Conservation (phyloP, 192 early-diverging fungal species). For the Backusella parvicylindrica region DNA sequence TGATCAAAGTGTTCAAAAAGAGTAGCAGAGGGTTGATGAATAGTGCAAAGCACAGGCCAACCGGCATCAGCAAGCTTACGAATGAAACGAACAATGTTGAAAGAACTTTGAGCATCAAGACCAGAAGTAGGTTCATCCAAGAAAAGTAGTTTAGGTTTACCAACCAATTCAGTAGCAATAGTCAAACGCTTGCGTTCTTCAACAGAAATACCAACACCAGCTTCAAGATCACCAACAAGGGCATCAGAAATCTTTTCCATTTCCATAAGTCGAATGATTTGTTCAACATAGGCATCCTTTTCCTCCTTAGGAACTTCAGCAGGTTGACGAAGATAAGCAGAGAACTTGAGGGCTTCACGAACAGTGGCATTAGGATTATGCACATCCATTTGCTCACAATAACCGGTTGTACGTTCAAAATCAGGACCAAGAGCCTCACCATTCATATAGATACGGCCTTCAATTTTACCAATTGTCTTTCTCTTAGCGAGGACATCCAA, state of each 20-base stretch:
- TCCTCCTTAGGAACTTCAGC: slow-evolving; percentile 57
- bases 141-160: slow-evolving; percentile 78
- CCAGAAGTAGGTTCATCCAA: slow-evolving; percentile 91
- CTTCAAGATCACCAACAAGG: slow-evolving; percentile 67
- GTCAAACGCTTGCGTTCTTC: slow-evolving; percentile 88
- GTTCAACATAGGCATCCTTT: slow-evolving; percentile 70
- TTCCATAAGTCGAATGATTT: slow-evolving; percentile 73
- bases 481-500: slow-evolving; percentile 72
- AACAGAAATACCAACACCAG: slow-evolving; percentile 75
- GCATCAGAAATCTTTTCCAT: slow-evolving; percentile 71
- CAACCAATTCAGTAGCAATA: slow-evolving; percentile 82
- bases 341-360: slow-evolving; percentile 73
- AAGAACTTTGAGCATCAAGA: slow-evolving; percentile 76
- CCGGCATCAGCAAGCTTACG: slow-evolving; percentile 59
- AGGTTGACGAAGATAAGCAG: slow-evolving; percentile 72
- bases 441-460: slow-evolving; percentile 72
- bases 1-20: slow-evolving; percentile 88
- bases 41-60: slow-evolving; percentile 75
- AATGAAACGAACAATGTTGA: slow-evolving; percentile 75
- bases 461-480: slow-evolving; percentile 67
- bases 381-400: slow-evolving; percentile 84
- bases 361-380: slow-evolving; percentile 75
- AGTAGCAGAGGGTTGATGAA: slow-evolving; percentile 83
- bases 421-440: slow-evolving; percentile 49
- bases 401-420: slow-evolving; percentile 71